Base-by-base conservation (phyloP, 257 asterid genomes). In the Prunella vulgaris region DNA sequence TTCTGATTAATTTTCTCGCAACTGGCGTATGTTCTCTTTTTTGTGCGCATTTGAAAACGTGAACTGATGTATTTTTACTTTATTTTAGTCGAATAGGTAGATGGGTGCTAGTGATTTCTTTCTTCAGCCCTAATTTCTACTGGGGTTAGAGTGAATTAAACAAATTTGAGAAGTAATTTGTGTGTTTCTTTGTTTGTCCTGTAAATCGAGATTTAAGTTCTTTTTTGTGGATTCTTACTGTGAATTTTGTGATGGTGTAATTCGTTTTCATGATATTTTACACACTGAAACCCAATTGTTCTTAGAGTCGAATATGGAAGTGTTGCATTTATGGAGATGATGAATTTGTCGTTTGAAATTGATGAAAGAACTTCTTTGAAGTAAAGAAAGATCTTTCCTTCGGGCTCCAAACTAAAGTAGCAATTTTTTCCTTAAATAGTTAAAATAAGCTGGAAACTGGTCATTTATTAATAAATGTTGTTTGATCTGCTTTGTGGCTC, bases 401-500 rank as follows among this genome's bases (percentile, higher is more conserved):
- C 17, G 3, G n/a, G 66, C 46, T 60, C 24, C 49, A 32, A 56
- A 10, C 17, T 15, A n/a, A 60, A 28, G 65, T n/a, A 15, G 0
- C 42, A 14, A 30, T 59, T n/a, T 14, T 60, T 33, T 60, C 44
- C 13, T 7, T 25, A 15, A 7, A 59, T 32, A 33, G 8, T 60
- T 72, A 52, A 35, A 24, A 51, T 64, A 42, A 78, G 83, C 54
- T 74, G 80, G 79, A 87, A 81, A 64, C 46, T 57, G 64, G 63
- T 61, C 14, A 60, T 60, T 76, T 66, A 70, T 71, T 79, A 75
- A 75, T 84, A 76, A 73, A 56, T 69, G 73, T 64, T 17, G 17
- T 76, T 76, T 79, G 78, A 70, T 82, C 78, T 81, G 78, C 79
- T 81, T 76, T 75, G 62, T 66, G 68, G 71, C 73, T 74, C 84